Percentiles rank a stretch among this genome's conserved stretches.
Evolutionary conservation across 108 stramenopile genomes (phyloP).

Genomic region (Bacterosira constricta): DNA sequence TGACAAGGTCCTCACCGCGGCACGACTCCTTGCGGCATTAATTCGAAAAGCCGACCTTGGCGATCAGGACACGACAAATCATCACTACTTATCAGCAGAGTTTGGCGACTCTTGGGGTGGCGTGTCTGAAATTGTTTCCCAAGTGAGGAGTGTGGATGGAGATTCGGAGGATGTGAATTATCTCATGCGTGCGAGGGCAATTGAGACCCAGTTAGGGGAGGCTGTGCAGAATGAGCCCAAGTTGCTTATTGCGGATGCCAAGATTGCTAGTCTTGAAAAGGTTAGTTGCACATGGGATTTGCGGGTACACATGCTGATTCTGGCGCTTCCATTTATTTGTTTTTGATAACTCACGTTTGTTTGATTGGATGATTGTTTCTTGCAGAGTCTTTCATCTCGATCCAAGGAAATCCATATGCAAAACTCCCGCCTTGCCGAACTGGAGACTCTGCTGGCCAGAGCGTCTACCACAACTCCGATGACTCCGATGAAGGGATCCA

Average conservation of each 20-base stretch:
- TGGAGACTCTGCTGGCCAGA: constrained; percentile 72
- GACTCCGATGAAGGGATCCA: constrained; percentile 49
- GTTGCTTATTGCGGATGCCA: constrained; percentile 56
- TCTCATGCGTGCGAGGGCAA: constrained; percentile 59
- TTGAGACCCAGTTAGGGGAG: constrained; percentile 58
- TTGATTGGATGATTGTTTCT: too few relatives aligned
- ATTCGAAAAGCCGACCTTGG: constrained; percentile 26
- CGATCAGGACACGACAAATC: constrained; percentile 38
- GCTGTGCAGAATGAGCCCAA: constrained; percentile 75
- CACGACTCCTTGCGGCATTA: constrained; percentile 24
- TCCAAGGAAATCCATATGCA: constrained; percentile 81
- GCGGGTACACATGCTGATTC: too few relatives aligned
- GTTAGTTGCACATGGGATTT: too few relatives aligned
- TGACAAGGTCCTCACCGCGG: constrained; percentile 18
- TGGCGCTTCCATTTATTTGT: too few relatives aligned
- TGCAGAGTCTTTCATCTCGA: constrained; percentile 56
- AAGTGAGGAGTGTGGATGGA: constrained; percentile 64
- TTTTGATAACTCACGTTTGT: too few relatives aligned
- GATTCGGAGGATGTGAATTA: constrained; percentile 81
- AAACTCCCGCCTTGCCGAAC: constrained; percentile 67
- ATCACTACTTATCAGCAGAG: constrained; percentile 81
- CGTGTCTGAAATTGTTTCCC: constrained; percentile 58
- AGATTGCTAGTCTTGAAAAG: constrained; percentile 76
- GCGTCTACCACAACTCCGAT: constrained; percentile 50
- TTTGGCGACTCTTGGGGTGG: constrained; percentile 76